Base-by-base conservation (phyloP, 2,329 filamentous ascomycete species). In the Venturia pyrina region DNA sequence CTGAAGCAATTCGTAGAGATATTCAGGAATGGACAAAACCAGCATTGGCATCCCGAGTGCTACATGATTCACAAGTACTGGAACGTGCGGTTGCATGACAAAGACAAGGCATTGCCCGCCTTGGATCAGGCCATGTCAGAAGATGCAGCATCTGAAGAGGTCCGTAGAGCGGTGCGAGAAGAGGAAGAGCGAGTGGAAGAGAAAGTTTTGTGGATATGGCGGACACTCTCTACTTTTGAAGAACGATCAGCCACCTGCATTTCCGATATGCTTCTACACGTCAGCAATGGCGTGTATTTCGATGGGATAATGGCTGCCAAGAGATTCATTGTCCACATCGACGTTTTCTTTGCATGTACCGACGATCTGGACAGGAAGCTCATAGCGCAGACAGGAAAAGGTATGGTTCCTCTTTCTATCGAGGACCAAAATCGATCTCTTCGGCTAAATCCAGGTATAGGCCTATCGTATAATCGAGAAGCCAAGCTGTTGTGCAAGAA, bases 61-160 rank as follows among this genome's bases (percentile, higher is more conserved):
- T 99, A 99, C 78, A 99, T 99, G 95, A 99, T 99, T 69, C 95
- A 99, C 80, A 99, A 99, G 74, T 99, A 98, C 78, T 99, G 95
- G 95, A 99, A 98, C 74, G 95, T 99, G 67, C 88, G 95, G 63
- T 81, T 99, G 46, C 78, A 80, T 68, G 76, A 78, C 5, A 34
- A 37, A 28, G 57, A 66, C 11, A 63, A 66, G 32, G 24, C 40
- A 44, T n/a, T 19, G 5, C 48, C 48, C 19, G 57, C 21, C 15
- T n/a, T 48, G 32, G 62, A 65, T n/a, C 37, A 66, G 62, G 69
- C 60, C 15, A 37, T 37, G 62, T 53, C 46, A 28, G 62, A 59
- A 7, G 64, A 67, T 40, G 75, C 78, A 56, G 87, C 87, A 15
- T 86, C 83, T 46, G 83, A 87, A 60, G 85, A 88, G 68, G 85